Evolutionary conservation across 305 asterid species (phyloP), one percentile per base, ranked within the genome.

Genomic region (Stenogyne calaminthoides): DNA sequence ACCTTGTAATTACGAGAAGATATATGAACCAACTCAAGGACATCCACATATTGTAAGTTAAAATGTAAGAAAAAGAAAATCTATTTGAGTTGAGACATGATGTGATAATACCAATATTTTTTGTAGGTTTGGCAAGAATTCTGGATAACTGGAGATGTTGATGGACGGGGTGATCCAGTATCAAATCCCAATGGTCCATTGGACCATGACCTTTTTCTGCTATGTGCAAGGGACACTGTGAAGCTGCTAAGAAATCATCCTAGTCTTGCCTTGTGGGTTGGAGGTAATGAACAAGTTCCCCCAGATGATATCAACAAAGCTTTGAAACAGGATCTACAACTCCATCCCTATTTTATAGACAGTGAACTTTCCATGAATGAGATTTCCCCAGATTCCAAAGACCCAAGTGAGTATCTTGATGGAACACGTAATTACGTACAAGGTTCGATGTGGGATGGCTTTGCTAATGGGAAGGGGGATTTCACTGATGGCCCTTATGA

Each of bases 361-460:
- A 25, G 15, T 60, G 76, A 66, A 36, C 47, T 71, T 69, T 80
- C 77, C n/a, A 27, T 15, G 12, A 59, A 76, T 69, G 82, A 77
- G 29, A 52, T 44, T 37, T 44, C 72, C 69, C 75, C 65, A 9
- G 61, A 55, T 62, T 5, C 54, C 54, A 83, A 83, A 82, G 98
- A 90, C 76, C 98, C 97, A 47, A 90, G 98, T 74, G 80, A 82
- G 75, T 91, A 90, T 86, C 92, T 94, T 42, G 99, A 94, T 51
- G 97, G 99, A 55, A 91, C 97, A 2, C 94, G 99, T 59, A 32
- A 81, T 71, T 94, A 90, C 71, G 47, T 94, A 68, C 82, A 86
- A 83, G 99, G 97, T 72, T 94, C 99, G 57, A 67, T 94, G 96
- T 94, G 99, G 99, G 97, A 91, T 82, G 99, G 99, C 59, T 94